Conservation (phyloP, 1,139 yeast genomes). For the Suhomyces atakaporum region DNA sequence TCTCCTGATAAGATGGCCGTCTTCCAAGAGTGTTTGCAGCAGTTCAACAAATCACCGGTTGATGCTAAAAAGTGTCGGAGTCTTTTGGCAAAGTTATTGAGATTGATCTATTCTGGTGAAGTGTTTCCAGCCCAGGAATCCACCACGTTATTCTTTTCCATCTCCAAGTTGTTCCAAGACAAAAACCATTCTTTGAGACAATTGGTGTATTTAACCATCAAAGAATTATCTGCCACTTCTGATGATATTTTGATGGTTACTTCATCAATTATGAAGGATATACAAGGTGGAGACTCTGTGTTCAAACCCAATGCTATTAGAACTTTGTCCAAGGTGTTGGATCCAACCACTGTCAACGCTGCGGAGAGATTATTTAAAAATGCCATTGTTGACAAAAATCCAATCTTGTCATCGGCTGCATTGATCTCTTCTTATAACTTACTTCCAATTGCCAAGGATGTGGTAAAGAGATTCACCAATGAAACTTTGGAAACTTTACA, state of each 20-base stretch:
- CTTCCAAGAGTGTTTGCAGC: conserved; percentile 91
- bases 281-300: conserved; percentile 82
- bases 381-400: conserved; percentile 89
- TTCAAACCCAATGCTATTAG: conserved; percentile 95
- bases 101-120: conserved; percentile 81
- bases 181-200: conserved; percentile 90
- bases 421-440: conserved; percentile 87
- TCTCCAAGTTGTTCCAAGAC: conserved; percentile 93
- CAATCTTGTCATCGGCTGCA: conserved; percentile 89
- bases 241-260: conserved; percentile 97
- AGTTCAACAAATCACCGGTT: conserved; percentile 90
- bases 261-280: conserved; percentile 96
- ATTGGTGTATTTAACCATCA: conserved; percentile 89
- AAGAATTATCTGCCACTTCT: conserved; percentile 81
- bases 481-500: conserved; percentile 88
- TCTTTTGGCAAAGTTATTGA: conserved; percentile 69
- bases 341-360: conserved; percentile 88
- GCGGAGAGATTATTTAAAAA: conserved; percentile 92
- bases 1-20: conserved; percentile 95
- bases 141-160: conserved; percentile 88
- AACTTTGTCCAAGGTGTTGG: conserved; percentile 86
- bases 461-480: conserved; percentile 89
- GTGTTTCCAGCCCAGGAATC: conserved; percentile 87
- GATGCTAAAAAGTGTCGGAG: conserved; percentile 85
- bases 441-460: conserved; percentile 85